A percentile compares a stretch with the other conserved stretches of the same genome.
Evolutionary conservation across 1,139 yeast genomes (phyloP).

Genomic region (Blastobotrys illinoisensis): DNA sequence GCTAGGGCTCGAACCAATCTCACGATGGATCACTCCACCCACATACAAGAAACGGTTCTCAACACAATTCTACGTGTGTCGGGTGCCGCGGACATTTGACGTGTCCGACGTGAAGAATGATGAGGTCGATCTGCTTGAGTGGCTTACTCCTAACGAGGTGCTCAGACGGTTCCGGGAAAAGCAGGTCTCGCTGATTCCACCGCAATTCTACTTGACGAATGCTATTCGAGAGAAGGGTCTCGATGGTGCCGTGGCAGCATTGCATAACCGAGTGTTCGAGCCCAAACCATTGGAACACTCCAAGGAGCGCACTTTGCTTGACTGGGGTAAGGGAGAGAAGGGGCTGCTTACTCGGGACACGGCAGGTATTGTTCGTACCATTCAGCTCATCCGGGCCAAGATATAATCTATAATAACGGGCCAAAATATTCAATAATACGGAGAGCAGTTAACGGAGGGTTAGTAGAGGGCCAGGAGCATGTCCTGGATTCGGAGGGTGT

Average conservation of each 20-base stretch:
- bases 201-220: constrained; percentile 30
- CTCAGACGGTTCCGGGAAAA: constrained; percentile 21
- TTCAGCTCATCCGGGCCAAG: constrained; percentile 11
- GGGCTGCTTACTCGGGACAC: constrained; percentile 21
- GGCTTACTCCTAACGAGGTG: constrained; percentile 29
- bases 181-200: constrained; percentile 29
- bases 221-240: constrained; percentile 19
- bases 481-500: not conserved
- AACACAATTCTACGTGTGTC: constrained; percentile 28
- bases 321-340: constrained; percentile 31
- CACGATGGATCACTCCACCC: constrained; percentile 32
- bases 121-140: constrained; percentile 25
- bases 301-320: constrained; percentile 15
- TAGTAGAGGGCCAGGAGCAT: not conserved
- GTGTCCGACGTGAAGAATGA: constrained; percentile 12
- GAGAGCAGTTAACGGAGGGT: not conserved
- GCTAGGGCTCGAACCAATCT: constrained; percentile 10
- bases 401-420: not conserved
- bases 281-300: constrained; percentile 20
- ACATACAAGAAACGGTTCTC: constrained; percentile 23
- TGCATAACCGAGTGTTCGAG: constrained; percentile 20
- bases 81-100: constrained; percentile 17
- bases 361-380: constrained; percentile 19
- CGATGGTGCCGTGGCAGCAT: constrained; percentile 13
- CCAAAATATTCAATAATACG: no score